phyloP scores from a whole-genome alignment of 2,329 filamentous ascomycete species.

The Lachnellula willkommii region DNA sequence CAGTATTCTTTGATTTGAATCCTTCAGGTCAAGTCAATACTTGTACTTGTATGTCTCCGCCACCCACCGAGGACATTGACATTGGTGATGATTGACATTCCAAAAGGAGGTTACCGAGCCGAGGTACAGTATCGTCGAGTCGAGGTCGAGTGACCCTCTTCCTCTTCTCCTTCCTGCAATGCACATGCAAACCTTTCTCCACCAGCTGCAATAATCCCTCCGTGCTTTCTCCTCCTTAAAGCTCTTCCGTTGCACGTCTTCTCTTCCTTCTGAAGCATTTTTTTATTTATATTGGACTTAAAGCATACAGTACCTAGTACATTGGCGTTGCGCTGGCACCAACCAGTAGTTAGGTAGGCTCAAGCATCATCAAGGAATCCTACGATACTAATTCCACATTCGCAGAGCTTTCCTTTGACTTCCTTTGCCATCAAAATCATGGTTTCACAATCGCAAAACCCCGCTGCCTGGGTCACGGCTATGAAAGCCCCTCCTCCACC shows the following conservation, averaged over 20 bases:
- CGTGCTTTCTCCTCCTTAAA: background rate
- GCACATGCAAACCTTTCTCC: background rate
- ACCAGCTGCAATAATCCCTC: background rate
- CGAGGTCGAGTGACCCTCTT: background rate
- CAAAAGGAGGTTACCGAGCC: no score
- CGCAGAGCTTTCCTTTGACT: background rate
- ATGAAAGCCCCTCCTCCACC: slow-evolving; percentile 27
- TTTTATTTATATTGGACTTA: no score
- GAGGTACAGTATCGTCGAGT: background rate
- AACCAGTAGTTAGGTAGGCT: background rate
- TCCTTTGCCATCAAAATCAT: background rate
- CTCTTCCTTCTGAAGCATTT: no score
- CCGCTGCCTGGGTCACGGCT: slow-evolving; percentile 20
- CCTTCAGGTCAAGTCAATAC: no score
- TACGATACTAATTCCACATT: no score
- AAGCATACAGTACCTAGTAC: background rate
- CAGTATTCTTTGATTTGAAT: no score
- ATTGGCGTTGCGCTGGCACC: background rate
- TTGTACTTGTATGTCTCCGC: no score
- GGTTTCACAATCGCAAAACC: slow-evolving; percentile 11
- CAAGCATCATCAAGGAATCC: background rate
- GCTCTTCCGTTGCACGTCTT: background rate
- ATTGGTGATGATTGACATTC: no score
- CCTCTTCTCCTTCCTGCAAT: background rate
- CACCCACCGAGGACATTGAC: no score